Conservation (phyloP, 2,329 filamentous ascomycete species). For the Fusarium dlaminii region DNA sequence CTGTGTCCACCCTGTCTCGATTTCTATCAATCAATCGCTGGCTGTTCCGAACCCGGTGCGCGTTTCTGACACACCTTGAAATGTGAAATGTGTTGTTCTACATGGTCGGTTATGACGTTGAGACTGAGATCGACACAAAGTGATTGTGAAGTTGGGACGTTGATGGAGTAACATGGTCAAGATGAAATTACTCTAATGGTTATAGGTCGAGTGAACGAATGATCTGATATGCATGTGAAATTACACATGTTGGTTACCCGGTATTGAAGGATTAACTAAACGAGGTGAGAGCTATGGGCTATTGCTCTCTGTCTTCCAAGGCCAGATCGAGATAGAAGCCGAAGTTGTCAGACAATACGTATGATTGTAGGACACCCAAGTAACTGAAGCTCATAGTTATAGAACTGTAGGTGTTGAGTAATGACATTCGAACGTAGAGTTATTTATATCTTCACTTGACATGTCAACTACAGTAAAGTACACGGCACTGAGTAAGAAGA, state of each 20-base stretch:
- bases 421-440: background rate
- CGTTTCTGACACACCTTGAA: background rate
- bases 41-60: background rate
- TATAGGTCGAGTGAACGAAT: background rate
- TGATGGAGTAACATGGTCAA: background rate
- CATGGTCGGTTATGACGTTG: conserved; percentile 3
- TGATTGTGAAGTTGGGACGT: background rate
- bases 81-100: conserved; percentile 7
- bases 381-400: too few species aligned
- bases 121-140: conserved; percentile 1
- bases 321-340: background rate
- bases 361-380: background rate
- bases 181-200: background rate
- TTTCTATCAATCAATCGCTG: conserved; percentile 1
- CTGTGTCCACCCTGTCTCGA: conserved; percentile 4
- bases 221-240: conserved; percentile 7
- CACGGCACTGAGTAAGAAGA: background rate
- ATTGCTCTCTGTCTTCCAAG: background rate
- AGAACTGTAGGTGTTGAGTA: background rate
- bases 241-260: background rate
- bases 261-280: background rate
- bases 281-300: background rate
- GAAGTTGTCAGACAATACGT: too few species aligned
- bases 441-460: background rate
- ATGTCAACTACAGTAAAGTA: background rate